These are phyloP conservation scores for Turnera subulata DNA, from an alignment of 345 rosid genomes.

Conservation along the genomic window DNA sequence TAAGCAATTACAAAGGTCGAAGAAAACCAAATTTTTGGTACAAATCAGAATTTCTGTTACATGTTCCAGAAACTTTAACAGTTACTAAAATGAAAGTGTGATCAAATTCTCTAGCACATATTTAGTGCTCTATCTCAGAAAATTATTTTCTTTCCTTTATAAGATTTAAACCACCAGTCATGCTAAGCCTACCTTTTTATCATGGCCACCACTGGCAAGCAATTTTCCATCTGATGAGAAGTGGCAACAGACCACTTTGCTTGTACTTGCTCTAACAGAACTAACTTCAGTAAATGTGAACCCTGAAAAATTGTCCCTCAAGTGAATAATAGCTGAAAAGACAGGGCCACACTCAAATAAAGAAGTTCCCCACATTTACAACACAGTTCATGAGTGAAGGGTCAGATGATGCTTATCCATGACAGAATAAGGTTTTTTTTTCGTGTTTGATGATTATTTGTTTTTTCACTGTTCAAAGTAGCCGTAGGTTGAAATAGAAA, in stretches of 20 bases:
- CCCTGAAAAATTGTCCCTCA: slow-evolving; percentile 35
- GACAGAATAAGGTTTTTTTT: no score
- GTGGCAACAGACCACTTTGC: slow-evolving; percentile 80
- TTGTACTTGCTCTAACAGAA: slow-evolving; percentile 72
- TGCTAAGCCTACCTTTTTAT: slow-evolving; percentile 64
- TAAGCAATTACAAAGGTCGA: not conserved
- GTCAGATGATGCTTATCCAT: no score
- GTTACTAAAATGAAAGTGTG: not conserved
- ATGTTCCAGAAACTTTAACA: not conserved
- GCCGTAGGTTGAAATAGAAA: no score
- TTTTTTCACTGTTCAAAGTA: no score
- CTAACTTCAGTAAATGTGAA: slow-evolving; percentile 63
- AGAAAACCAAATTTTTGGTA: not conserved
- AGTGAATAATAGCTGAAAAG: not conserved
- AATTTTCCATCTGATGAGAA: slow-evolving; percentile 96
- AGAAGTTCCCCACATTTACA: no score
- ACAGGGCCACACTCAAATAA: no score
- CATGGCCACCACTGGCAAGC: slow-evolving; percentile 98
- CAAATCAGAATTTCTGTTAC: not conserved
- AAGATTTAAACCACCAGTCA: not conserved
- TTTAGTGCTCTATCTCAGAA: not conserved
- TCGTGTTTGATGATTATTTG: no score
- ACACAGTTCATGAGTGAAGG: no score
- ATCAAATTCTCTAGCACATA: not conserved
- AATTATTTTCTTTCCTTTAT: not conserved